These are phyloP conservation scores for Irpex rosettiformis DNA, from an alignment of 1,284 basidiomycete genomes.

Conservation along the genomic window DNA sequence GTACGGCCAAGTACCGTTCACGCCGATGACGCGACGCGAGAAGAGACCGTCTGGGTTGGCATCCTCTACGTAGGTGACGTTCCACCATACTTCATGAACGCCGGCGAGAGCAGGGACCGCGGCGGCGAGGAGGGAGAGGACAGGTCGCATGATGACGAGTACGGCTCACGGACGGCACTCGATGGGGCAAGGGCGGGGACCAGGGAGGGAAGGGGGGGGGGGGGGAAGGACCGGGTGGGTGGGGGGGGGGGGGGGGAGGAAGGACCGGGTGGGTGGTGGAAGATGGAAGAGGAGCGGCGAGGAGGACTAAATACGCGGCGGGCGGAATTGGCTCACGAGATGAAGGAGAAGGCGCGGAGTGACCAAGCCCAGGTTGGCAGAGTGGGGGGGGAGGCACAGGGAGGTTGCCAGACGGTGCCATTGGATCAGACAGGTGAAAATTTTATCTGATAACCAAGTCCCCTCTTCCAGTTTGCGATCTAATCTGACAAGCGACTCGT, in stretches of 20 bases:
- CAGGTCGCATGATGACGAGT: conserved; percentile 23
- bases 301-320: conserved; percentile 12
- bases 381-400: not conserved
- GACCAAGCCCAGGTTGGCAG: not conserved
- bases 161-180: not conserved
- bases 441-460: conserved; percentile 31
- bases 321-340: not conserved
- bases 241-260: conserved; percentile 9
- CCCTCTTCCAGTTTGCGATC: conserved; percentile 5
- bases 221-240: not conserved
- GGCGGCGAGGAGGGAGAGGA: conserved; percentile 28
- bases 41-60: conserved; percentile 76
- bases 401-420: not conserved
- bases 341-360: not conserved
- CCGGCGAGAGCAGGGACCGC: conserved; percentile 45
- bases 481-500: not conserved
- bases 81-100: conserved; percentile 75
- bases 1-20: conserved; percentile 91
- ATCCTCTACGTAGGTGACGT: conserved; percentile 69
- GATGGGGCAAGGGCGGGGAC: not conserved
- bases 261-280: conserved; percentile 9
- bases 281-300: conserved; percentile 13
- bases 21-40: conserved; percentile 75
- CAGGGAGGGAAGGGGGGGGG: conserved; percentile 2
- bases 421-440: conserved; percentile 16